A percentile compares a stretch with the other conserved stretches of the same genome.
Evolutionary conservation across 2,329 filamentous ascomycete genomes (phyloP).

Genomic region (Alternaria sp.): DNA sequence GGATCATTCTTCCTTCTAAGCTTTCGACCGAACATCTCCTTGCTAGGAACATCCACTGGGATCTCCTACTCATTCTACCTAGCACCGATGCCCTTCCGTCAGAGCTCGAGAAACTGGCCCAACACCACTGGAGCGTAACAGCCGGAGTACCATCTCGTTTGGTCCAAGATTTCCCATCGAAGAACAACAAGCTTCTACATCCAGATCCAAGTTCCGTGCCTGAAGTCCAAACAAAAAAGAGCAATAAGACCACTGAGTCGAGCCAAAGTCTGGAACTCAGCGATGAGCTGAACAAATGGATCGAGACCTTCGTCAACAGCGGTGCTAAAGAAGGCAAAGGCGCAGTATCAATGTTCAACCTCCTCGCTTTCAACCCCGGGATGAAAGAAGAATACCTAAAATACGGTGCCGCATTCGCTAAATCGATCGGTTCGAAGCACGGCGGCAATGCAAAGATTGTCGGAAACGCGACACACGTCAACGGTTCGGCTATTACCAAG

Average conservation of each 20-base stretch:
- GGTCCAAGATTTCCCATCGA: constrained; percentile 47
- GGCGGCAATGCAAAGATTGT: constrained; percentile 70
- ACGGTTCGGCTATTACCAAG: constrained; percentile 10
- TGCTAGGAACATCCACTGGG: constrained; percentile 55
- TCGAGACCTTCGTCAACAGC: constrained; percentile 46
- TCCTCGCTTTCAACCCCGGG: constrained; percentile 65
- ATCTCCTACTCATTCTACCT: constrained; percentile 59
- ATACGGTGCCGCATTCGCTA: constrained; percentile 65
- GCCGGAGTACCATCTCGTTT: constrained; percentile 58
- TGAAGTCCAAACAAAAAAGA: constrained; percentile 40
- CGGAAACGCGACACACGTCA: constrained; percentile 60
- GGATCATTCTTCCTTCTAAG: constrained; percentile 59
- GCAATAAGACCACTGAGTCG: constrained; percentile 26
- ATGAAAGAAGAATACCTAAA: constrained; percentile 64
- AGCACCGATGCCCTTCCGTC: constrained; percentile 37
- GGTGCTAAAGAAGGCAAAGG: constrained; percentile 37
- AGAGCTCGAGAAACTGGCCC: constrained; percentile 32
- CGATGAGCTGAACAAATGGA: constrained; percentile 61
- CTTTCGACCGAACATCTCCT: constrained; percentile 56
- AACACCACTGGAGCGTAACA: constrained; percentile 48
- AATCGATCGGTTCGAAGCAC: constrained; percentile 60
- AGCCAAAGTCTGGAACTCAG: constrained; percentile 61
- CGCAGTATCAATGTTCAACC: constrained; percentile 70
- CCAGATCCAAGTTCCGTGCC: constrained; percentile 49
- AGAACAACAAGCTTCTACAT: constrained; percentile 52